Conservation (phyloP, 163 green algal species). For the Scenedesmus sp. region DNA sequence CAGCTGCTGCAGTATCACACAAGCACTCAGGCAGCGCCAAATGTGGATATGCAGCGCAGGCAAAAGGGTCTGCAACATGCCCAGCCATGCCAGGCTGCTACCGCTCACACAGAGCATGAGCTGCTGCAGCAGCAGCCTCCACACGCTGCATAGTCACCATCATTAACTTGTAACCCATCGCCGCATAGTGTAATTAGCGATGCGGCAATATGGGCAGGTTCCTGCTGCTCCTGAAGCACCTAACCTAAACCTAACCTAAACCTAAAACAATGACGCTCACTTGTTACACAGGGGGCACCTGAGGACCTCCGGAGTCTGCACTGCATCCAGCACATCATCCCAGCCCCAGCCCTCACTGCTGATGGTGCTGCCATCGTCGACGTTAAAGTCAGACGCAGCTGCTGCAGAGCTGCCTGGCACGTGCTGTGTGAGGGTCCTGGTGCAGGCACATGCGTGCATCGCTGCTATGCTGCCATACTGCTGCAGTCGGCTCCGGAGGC, state of each 20-base stretch:
- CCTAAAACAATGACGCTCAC: neutral
- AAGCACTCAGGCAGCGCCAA: too few relatives aligned
- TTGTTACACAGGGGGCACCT: neutral
- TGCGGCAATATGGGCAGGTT: too few relatives aligned
- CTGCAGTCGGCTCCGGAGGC: neutral
- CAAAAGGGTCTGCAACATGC: too few relatives aligned
- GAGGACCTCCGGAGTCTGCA: neutral
- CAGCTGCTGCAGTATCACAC: too few relatives aligned
- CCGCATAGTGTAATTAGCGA: too few relatives aligned
- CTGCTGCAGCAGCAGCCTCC: too few relatives aligned
- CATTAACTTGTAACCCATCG: too few relatives aligned
- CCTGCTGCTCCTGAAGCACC: neutral
- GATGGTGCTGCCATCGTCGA: neutral
- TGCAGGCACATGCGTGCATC: neutral
- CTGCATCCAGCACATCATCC: neutral
- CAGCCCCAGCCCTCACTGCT: neutral
- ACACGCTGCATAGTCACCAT: too few relatives aligned
- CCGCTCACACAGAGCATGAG: too few relatives aligned
- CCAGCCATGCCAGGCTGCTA: too few relatives aligned
- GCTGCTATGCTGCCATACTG: conserved; percentile 6
- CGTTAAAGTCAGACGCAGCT: neutral
- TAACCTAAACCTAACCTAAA: neutral
- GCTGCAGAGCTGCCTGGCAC: neutral
- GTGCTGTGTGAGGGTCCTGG: neutral
- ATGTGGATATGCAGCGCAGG: too few relatives aligned